Conservation (phyloP, 441 rosid species). For the Geranium incanum region DNA sequence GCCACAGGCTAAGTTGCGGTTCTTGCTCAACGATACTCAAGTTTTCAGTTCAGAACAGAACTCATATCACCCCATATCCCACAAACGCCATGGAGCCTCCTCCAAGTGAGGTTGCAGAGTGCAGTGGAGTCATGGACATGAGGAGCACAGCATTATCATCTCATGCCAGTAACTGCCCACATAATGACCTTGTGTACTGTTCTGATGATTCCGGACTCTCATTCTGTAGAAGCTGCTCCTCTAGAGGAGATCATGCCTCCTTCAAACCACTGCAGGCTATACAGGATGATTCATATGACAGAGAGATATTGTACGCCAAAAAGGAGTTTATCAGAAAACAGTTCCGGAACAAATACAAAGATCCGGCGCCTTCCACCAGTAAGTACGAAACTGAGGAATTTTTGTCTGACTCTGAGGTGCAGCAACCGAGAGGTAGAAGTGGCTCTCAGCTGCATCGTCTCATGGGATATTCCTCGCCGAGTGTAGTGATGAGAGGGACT, state of each 20-base stretch:
- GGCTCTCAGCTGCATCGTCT: conserved; percentile 71
- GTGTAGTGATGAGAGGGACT: conserved; percentile 34
- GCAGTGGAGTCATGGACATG: conserved; percentile 19
- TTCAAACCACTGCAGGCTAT: conserved; percentile 18
- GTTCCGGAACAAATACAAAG: conserved; percentile 25
- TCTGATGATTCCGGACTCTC: conserved; percentile 26
- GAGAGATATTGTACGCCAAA: conserved; percentile 20
- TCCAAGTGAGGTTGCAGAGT: conserved; percentile 36
- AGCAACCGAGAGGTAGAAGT: conserved; percentile 31
- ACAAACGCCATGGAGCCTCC: conserved; percentile 29
- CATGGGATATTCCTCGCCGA: conserved; percentile 76
- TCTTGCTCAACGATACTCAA: conserved; percentile 58
- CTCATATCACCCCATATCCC: conserved; percentile 41
- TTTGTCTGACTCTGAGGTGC: conserved; percentile 39
- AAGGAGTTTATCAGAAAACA: conserved; percentile 23
- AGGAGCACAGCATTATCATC: conserved; percentile 32
- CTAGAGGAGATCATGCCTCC: conserved; percentile 26
- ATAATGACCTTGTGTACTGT: conserved; percentile 31
- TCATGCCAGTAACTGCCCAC: conserved; percentile 29
- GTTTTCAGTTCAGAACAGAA: conserved; percentile 42
- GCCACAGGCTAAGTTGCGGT: conserved; percentile 67
- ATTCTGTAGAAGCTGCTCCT: conserved; percentile 33
- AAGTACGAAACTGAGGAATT: conserved; percentile 25
- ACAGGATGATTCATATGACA: conserved; percentile 18
- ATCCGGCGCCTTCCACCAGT: conserved; percentile 24